A percentile compares a stretch with the other conserved stretches of the same genome.
These are phyloP conservation scores for Citrus reticulata DNA, from an alignment of 345 rosid species.

Conservation along the genomic window DNA sequence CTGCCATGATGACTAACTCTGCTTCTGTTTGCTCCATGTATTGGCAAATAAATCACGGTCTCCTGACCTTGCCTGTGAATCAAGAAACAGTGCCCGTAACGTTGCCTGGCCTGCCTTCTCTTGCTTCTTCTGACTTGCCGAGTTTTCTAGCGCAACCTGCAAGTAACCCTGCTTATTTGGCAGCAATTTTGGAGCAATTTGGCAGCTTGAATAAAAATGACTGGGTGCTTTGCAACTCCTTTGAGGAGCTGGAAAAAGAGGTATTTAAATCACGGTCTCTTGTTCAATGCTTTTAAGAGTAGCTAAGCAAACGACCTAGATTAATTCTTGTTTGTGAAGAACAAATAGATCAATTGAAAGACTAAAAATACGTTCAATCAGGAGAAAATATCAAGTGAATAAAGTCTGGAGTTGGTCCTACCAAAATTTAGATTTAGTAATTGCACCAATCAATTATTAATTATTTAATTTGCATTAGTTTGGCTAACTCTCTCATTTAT, in stretches of 20 bases:
- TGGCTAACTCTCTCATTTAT: background rate
- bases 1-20: conserved; percentile 40
- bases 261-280: conserved; percentile 13
- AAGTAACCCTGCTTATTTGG: conserved; percentile 34
- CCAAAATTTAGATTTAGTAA: background rate
- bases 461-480: background rate
- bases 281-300: background rate
- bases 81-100: conserved; percentile 16
- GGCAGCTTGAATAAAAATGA: conserved; percentile 20
- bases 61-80: conserved; percentile 25
- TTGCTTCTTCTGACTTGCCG: conserved; percentile 32
- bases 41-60: conserved; percentile 28
- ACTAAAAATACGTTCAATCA: background rate
- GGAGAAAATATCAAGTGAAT: background rate
- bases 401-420: background rate
- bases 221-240: conserved; percentile 48
- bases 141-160: conserved; percentile 32
- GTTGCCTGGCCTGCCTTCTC: conserved; percentile 43
- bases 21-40: conserved; percentile 44
- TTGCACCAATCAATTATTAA: too few species aligned
- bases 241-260: conserved; percentile 44
- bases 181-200: conserved; percentile 26
- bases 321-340: background rate
- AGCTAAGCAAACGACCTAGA: background rate
- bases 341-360: background rate